phyloP scores from a whole-genome alignment of 2,329 filamentous ascomycete genomes.

The Epichloe uncinata region DNA sequence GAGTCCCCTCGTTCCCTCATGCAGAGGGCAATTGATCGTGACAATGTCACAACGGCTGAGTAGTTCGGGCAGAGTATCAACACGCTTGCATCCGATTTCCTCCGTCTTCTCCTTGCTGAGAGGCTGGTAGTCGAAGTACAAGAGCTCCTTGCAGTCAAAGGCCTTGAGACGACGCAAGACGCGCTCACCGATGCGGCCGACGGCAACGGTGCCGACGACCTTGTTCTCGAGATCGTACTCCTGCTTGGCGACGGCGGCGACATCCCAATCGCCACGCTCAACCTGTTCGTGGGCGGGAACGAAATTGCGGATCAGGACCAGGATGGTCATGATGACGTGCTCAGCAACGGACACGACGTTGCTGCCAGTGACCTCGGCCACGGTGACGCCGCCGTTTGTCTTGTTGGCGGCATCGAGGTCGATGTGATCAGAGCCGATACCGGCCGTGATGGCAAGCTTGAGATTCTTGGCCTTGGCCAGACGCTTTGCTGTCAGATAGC shows the following conservation, averaged over 20 bases:
- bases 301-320: conserved; percentile 92
- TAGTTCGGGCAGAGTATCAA: conserved; percentile 86
- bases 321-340: conserved; percentile 99
- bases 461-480: conserved; percentile 98
- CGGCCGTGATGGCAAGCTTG: conserved; percentile 91
- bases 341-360: conserved; percentile 98
- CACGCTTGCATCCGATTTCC: conserved; percentile 89
- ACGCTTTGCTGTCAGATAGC: conserved; percentile 92
- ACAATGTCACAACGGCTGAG: conserved; percentile 88
- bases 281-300: conserved; percentile 95
- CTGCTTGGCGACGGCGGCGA: conserved; percentile 92
- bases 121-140: conserved; percentile 99
- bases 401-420: conserved; percentile 95
- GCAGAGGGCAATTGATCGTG: conserved; percentile 98
- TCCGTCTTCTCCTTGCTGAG: conserved; percentile 73
- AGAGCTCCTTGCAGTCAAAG: conserved; percentile 98
- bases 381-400: conserved; percentile 94
- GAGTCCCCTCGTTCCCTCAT: conserved; percentile 91
- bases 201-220: conserved; percentile 93
- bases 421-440: conserved; percentile 97
- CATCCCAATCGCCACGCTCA: conserved; percentile 80
- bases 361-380: conserved; percentile 93
- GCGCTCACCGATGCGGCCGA: conserved; percentile 96
- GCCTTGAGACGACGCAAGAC: conserved; percentile 90
- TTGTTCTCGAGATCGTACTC: conserved; percentile 97